phyloP scores from a whole-genome alignment of 2,329 filamentous ascomycete species.

The Venturia carpophila region DNA sequence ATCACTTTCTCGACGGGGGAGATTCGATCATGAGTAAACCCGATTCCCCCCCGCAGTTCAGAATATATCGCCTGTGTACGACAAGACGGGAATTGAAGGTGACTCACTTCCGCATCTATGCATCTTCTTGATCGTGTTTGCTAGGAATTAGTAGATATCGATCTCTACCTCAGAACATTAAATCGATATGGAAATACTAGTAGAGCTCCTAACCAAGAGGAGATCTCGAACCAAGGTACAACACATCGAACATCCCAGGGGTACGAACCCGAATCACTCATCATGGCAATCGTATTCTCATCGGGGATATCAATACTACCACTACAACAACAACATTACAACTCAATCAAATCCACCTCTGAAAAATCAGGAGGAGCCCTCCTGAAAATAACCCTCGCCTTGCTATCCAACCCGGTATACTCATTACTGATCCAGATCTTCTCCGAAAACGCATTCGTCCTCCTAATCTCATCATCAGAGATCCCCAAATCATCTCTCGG shows the following conservation, averaged over 20 bases:
- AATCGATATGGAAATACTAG: no score
- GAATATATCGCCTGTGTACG: neutral
- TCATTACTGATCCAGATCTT: constrained; percentile 91
- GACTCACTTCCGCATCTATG: neutral
- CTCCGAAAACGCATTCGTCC: constrained; percentile 65
- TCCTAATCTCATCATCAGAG: constrained; percentile 79
- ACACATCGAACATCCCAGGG: no score
- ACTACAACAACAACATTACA: constrained; percentile 40
- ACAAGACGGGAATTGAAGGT: neutral
- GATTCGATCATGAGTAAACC: no score
- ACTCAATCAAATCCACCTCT: constrained; percentile 75
- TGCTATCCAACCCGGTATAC: constrained; percentile 75
- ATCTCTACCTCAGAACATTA: no score
- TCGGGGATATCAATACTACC: neutral
- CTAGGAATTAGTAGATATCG: no score
- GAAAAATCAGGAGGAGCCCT: constrained; percentile 83
- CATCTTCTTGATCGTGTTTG: neutral
- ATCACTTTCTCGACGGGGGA: no score
- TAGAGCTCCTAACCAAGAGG: no score
- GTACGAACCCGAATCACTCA: no score
- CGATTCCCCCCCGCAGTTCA: no score
- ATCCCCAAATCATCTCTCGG: constrained; percentile 84
- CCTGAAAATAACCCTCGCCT: constrained; percentile 74
- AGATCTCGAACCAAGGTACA: no score
- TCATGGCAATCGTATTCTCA: no score